Evolutionary conservation across 306 rosid species (phyloP), one percentile per base, ranked within the genome.

Genomic region (Quercus variabilis): DNA sequence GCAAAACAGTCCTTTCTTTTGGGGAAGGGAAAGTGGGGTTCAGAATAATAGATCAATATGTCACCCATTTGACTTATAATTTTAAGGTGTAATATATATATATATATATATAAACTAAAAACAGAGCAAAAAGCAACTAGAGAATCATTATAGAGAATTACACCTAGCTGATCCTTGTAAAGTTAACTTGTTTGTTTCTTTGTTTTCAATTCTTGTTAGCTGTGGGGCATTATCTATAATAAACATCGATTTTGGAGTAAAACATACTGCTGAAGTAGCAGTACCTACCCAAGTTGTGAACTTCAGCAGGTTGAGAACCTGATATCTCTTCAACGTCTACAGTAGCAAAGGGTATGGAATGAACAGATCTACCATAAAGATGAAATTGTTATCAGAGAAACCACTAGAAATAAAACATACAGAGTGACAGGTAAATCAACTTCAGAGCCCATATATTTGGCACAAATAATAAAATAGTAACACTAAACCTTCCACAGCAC

Each of bases 231-330:
- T 21, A 20, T 49, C 30, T 28, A 70, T 55, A 73, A 75, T 41
- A 28, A 79, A 73, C 23, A 20, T 51, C 30, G 3, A 55, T n/a
- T 8, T 69, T 19, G 1, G 56, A 75, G 75, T 65, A 54, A 78
- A 54, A 51, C 9, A 75, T 52, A 35, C 60, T 70, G 71, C 58
- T 30, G 63, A 58, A 64, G 30, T 43, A 30, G n/a, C 20, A 5
- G 54, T 31, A 76, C 92, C 69, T 86, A 92, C 99, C 97, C 83
- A 95, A 82, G 87, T 91, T 95, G 62, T 84, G 89, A 76, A 91
- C 98, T 86, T 95, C 98, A 74, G 96, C 98, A 9, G 98, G 98
- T 77, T 57, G 85, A 74, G 96, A 87, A 64, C 92, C 98, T 5
- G 99, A 91, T 59, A 95, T 70, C 89, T 91, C 94, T 80, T 92